A percentile compares a stretch with the other conserved stretches of the same genome.
phyloP scores from a whole-genome alignment of 2,329 filamentous ascomycete genomes.

The Fonsecaea erecta region DNA sequence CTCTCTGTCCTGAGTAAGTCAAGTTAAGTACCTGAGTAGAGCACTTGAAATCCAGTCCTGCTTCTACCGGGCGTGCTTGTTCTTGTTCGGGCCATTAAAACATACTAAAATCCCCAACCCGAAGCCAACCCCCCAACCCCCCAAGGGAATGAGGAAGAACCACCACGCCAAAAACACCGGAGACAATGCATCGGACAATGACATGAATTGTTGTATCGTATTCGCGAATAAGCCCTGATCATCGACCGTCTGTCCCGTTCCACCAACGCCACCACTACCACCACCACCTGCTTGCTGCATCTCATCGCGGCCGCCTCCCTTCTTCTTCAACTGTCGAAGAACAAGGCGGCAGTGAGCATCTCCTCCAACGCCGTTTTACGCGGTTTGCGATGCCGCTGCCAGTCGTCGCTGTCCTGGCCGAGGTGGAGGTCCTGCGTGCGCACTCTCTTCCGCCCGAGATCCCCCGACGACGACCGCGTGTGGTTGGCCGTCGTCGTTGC shows the following conservation, averaged over 20 bases:
- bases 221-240: background rate
- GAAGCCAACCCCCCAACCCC: too few species aligned
- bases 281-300: too few species aligned
- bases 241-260: too few species aligned
- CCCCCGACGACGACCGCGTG: background rate
- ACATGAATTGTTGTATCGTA: background rate
- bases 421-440: conserved; percentile 3
- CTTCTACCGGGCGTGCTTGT: too few species aligned
- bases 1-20: too few species aligned
- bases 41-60: background rate
- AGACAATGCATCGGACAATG: background rate
- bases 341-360: conserved; percentile 28
- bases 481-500: conserved; percentile 1
- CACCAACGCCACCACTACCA: too few species aligned
- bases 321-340: conserved; percentile 29
- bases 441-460: conserved; percentile 7
- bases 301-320: background rate
- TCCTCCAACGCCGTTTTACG: conserved; percentile 27
- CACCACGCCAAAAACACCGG: background rate
- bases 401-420: background rate
- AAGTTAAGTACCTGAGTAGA: too few species aligned
- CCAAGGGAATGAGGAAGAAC: too few species aligned
- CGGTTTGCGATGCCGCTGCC: conserved; percentile 1
- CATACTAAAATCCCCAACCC: too few species aligned
- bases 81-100: too few species aligned